phyloP scores from a whole-genome alignment of 2,329 filamentous ascomycete genomes.

The Xylaria hypoxylon region DNA sequence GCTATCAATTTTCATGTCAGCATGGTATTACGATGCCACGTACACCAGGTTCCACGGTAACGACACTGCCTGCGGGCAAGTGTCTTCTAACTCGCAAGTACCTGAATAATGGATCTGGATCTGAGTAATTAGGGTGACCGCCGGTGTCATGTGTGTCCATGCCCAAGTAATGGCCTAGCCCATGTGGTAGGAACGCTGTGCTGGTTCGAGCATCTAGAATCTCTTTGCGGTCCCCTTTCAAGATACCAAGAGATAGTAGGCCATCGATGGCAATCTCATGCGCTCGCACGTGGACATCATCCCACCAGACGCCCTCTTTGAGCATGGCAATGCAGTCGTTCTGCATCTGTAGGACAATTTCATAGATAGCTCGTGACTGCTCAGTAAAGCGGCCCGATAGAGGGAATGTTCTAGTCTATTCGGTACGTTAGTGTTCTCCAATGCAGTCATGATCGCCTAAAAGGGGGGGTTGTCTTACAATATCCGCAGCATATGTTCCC shows the following conservation, averaged over 20 bases:
- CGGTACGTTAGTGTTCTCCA: constrained; percentile 52
- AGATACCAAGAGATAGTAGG: constrained; percentile 78
- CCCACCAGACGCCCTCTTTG: constrained; percentile 80
- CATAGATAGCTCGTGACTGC: constrained; percentile 80
- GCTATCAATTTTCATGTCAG: not conserved
- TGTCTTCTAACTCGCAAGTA: constrained; percentile 84
- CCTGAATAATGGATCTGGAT: constrained; percentile 85
- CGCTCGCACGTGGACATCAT: constrained; percentile 82
- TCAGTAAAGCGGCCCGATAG: constrained; percentile 77
- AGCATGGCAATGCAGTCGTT: constrained; percentile 78
- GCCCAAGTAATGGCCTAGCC: constrained; percentile 89
- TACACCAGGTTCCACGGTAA: constrained; percentile 95
- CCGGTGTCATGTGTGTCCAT: constrained; percentile 93
- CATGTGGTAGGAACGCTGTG: constrained; percentile 91
- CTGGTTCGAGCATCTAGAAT: constrained; percentile 84
- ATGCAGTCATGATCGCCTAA: not conserved
- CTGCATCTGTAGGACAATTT: constrained; percentile 90
- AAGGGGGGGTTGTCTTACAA: constrained; percentile 57
- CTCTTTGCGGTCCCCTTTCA: constrained; percentile 75
- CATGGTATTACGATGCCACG: not conserved
- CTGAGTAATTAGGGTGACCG: constrained; percentile 80
- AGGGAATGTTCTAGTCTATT: constrained; percentile 83
- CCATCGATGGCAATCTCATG: constrained; percentile 86
- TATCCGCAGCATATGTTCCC: constrained; percentile 77
- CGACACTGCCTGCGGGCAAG: constrained; percentile 81